These are phyloP conservation scores for Claviceps cyperi DNA, from an alignment of 2,329 filamentous ascomycete species.

Conservation along the genomic window DNA sequence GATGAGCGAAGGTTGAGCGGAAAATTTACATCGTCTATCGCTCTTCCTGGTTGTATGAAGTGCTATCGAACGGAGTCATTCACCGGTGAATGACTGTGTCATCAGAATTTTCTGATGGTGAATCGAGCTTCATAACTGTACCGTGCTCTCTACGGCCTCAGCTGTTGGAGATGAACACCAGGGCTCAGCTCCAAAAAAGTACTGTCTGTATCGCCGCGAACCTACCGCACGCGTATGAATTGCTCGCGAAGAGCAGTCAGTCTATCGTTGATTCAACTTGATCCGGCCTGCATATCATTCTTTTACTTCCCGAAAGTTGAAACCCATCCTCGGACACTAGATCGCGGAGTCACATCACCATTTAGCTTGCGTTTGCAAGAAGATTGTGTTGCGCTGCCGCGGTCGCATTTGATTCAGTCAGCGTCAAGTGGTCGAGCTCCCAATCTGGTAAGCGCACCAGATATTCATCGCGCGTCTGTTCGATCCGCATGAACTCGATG, in stretches of 20 bases:
- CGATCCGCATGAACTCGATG: conserved; percentile 21
- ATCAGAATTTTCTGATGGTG: too few species aligned
- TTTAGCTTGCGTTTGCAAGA: background rate
- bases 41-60: too few species aligned
- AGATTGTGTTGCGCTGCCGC: background rate
- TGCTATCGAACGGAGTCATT: too few species aligned
- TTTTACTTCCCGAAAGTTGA: background rate
- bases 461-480: conserved; percentile 10
- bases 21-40: too few species aligned
- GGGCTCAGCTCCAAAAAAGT: background rate
- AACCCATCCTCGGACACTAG: background rate
- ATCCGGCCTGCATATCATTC: background rate
- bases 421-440: conserved; percentile 16
- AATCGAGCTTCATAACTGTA: too few species aligned
- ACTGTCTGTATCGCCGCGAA: background rate
- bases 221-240: background rate
- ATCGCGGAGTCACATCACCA: background rate
- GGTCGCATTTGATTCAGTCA: conserved; percentile 14
- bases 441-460: background rate
- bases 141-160: too few species aligned
- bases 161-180: too few species aligned
- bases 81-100: too few species aligned
- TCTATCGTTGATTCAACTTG: background rate
- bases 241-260: background rate
- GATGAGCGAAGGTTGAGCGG: too few species aligned